phyloP scores from a whole-genome alignment of 2,329 filamentous ascomycete species.

The Colletotrichum zoysiae region DNA sequence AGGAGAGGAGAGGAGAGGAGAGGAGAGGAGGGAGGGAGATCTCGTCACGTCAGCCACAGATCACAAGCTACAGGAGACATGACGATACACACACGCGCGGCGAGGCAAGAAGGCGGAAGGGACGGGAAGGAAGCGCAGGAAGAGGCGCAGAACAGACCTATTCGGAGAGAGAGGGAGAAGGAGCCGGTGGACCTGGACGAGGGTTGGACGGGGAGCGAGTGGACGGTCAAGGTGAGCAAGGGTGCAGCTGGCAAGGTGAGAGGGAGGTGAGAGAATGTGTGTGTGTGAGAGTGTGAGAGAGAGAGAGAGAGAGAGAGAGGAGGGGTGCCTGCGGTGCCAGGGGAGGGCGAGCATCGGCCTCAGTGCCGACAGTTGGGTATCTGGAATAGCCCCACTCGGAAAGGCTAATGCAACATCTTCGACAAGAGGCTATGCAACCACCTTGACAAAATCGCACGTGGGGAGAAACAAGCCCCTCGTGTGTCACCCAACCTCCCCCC shows the following conservation, averaged over 20 bases:
- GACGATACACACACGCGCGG: neutral
- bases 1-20: too few relatives aligned
- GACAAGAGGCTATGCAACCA: slow-evolving; percentile 30
- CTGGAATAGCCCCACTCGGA: slow-evolving; percentile 21
- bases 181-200: neutral
- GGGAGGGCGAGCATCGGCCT: slow-evolving; percentile 18
- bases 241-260: slow-evolving; percentile 1
- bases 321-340: neutral
- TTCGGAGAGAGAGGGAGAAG: neutral
- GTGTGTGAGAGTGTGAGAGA: slow-evolving; percentile 2
- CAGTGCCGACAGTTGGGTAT: slow-evolving; percentile 24
- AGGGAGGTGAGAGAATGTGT: slow-evolving; percentile 6
- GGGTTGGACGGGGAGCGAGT: neutral
- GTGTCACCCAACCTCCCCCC: slow-evolving; percentile 12
- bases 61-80: slow-evolving; percentile 19
- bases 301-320: neutral
- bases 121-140: neutral
- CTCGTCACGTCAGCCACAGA: slow-evolving; percentile 38
- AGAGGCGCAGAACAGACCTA: neutral
- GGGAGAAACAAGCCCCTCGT: slow-evolving; percentile 7
- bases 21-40: too few relatives aligned
- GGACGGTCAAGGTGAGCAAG: neutral
- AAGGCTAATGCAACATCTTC: slow-evolving; percentile 41
- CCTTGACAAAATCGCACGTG: slow-evolving; percentile 36
- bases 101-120: neutral